Base-by-base conservation (phyloP, 2,329 filamentous ascomycete genomes). In the Penicillium expansum region DNA sequence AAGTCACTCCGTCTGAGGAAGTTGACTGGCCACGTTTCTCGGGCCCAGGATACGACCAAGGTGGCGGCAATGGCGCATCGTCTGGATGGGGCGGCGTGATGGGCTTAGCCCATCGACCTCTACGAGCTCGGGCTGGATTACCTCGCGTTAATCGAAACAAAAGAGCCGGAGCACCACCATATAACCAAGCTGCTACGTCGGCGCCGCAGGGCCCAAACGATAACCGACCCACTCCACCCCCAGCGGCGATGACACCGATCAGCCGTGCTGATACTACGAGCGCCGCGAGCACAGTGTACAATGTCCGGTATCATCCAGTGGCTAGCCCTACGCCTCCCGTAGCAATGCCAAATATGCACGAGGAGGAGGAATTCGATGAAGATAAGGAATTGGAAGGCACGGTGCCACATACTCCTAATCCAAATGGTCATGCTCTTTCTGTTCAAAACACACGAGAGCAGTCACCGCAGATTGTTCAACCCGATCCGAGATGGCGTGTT, bases 261-360 rank as follows among this genome's bases (percentile, higher is more conserved):
- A 86, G 82, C 65, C 77, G 84, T 60, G 80, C 81, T 20, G 84
- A 87, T 63, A 86, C 83, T 1, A 82, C 80, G 6, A 87, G 84
- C 69, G 83, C 83, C 9, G 81, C 81, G 27, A 87, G 84, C 59
- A 87, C 85, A 1, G 81, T 86, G 5, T 87, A 88, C 66, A 81
- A 83, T 50, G 81, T 88, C 30, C 81, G 82, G 30, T 86, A 87
- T 65, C 82, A 86, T 64, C 79, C 83, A 14, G 76, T 82, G 9
- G 73, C 75, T 16, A 80, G 79, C 48, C 76, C 76, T 55, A 81
- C 77, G 38, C 79, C 71, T 48, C 73, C 75, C 3, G 70, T 72
- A n/a, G 62, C 63, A 16, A 71, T 74, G 59, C 69, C 68, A 18
- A 66, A 71, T 30, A 69, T 69, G 68, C 65, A 69, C 27, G 68